phyloP scores from a whole-genome alignment of 805 yeast genomes.

The Pichia rugopelliculosa region DNA sequence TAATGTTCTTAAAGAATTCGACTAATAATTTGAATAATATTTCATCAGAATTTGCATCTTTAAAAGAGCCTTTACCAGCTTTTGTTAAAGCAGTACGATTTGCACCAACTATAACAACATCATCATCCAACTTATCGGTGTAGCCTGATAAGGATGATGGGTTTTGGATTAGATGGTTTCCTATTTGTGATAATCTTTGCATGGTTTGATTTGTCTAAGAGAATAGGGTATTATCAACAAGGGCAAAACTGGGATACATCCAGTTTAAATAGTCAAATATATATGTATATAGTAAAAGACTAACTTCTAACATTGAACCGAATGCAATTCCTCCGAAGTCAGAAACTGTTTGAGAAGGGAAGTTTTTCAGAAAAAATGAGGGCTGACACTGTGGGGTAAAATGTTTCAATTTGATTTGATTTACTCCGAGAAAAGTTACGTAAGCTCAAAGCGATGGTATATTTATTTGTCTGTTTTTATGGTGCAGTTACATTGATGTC shows the following conservation, averaged over 20 bases:
- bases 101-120: slow-evolving; percentile 85
- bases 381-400: no score
- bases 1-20: slow-evolving; percentile 49
- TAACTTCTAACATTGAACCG: no score
- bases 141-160: slow-evolving; percentile 39
- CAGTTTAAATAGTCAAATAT: neutral
- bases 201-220: slow-evolving; percentile 1
- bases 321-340: no score
- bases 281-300: no score
- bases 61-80: slow-evolving; percentile 82
- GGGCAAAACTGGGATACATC: neutral
- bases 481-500: no score
- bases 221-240: no score
- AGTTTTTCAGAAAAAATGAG: no score
- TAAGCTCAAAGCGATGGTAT: no score
- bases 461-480: no score
- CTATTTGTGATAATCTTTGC: slow-evolving; percentile 13
- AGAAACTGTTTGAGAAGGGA: no score
- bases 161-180: slow-evolving; percentile 13
- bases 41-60: slow-evolving; percentile 77
- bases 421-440: no score
- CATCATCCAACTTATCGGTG: slow-evolving; percentile 45
- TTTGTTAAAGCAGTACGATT: slow-evolving; percentile 85
- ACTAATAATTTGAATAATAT: slow-evolving; percentile 57
- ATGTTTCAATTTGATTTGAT: no score